A percentile compares a stretch with the other conserved stretches of the same genome.
phyloP scores from a whole-genome alignment of 495 filamentous ascomycete species.

The Penicillium parvum region DNA sequence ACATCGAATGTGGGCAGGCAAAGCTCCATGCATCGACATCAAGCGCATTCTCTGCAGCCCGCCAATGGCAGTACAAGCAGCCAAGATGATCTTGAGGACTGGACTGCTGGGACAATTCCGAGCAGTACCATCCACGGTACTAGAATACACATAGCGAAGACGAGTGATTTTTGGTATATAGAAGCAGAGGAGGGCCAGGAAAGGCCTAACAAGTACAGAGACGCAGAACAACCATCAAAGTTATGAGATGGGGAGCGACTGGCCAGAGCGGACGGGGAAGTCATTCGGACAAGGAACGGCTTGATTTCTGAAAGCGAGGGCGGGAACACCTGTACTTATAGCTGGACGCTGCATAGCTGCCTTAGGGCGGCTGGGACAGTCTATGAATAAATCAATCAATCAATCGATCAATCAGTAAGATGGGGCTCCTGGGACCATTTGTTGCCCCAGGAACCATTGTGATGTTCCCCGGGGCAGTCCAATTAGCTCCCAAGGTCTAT shows the following conservation, averaged over 20 bases:
- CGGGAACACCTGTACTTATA: slow-evolving; percentile 17
- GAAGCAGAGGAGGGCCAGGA: neutral
- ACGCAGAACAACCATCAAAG: too few relatives aligned
- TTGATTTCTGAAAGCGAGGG: slow-evolving; percentile 13
- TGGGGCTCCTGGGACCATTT: too few relatives aligned
- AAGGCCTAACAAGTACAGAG: neutral
- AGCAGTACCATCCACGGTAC: slow-evolving; percentile 13
- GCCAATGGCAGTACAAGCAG: slow-evolving; percentile 26
- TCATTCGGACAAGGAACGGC: too few relatives aligned
- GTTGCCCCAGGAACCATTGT: too few relatives aligned
- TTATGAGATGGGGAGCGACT: too few relatives aligned
- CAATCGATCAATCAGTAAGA: too few relatives aligned
- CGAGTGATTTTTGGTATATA: neutral
- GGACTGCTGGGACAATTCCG: slow-evolving; percentile 24
- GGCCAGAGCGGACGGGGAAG: too few relatives aligned
- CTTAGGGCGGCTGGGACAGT: slow-evolving; percentile 12
- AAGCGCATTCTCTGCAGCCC: slow-evolving; percentile 14
- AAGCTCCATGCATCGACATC: slow-evolving; percentile 18
- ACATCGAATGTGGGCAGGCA: slow-evolving; percentile 23
- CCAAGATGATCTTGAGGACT: slow-evolving; percentile 26
- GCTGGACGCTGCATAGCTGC: slow-evolving; percentile 15
- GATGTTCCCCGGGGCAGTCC: too few relatives aligned
- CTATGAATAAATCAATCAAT: too few relatives aligned
- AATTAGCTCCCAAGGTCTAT: too few relatives aligned
- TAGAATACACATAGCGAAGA: slow-evolving; percentile 11